Base-by-base conservation (phyloP, 2,329 filamentous ascomycete genomes). In the Fusarium vanettenii region DNA sequence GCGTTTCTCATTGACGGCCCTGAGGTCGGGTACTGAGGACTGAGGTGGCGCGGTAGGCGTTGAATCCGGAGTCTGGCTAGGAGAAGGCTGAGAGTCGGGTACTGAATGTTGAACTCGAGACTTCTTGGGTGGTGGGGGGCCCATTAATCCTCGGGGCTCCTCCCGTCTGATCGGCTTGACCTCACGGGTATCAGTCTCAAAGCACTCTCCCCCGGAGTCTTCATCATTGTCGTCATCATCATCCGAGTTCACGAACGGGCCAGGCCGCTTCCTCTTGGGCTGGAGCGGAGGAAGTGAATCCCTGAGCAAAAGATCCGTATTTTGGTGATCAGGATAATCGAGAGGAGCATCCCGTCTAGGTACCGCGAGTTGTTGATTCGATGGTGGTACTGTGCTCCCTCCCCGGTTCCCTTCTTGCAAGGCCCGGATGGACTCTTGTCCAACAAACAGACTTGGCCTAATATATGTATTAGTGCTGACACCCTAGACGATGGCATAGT, bases 1-100 rank as follows among this genome's bases (percentile, higher is more conserved):
- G 55, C 80, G 81, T n/a, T 74, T 75, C 48, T 80, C 78, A 18
- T 79, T 79, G 56, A 81, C 73, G 13, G 78, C 79, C 8, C 79
- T 75, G 18, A 77, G 76, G 43, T 39, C 2, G 69, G 67, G 52
- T 43, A 22, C 31, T 52, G 66, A 37, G 63, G 73, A 64, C 35
- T 25, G 20, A 8, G 56, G 35, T 11, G 56, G 33, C 35, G 35
- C 22, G 22, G 33, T 13, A n/a, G 56, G 5, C 39, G 25, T 20
- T 11, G 59, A 31, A 50, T 33, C 35, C 55, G 22, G 35, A 55
- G 39, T 57, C 39, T 70, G 67, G 69, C 61, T 33, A 16, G 52
- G 33, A 41, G 37, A 57, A 56, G 66, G 31, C 48, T 62, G 64
- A 41, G 60, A 43, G 43, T 55, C 41, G 6, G 64, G 45, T 6